Evolutionary conservation across 192 early-diverging fungal genomes (phyloP).

Genomic region (Coemansia sp.): DNA sequence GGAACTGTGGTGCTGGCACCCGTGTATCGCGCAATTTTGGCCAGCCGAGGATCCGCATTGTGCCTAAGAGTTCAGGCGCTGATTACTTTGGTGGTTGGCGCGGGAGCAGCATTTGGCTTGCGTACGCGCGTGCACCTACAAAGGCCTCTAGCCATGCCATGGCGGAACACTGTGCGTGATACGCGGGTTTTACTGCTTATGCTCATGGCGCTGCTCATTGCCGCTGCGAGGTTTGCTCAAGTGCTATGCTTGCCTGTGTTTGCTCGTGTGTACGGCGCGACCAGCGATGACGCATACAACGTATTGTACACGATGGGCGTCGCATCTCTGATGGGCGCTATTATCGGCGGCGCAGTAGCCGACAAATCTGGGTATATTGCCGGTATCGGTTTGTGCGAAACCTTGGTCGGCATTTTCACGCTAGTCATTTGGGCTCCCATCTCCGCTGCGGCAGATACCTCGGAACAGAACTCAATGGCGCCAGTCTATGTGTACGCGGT

Average conservation of each 20-base stretch:
- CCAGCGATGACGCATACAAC: background rate
- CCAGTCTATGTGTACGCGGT: conserved; percentile 33
- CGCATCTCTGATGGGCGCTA: conserved; percentile 7
- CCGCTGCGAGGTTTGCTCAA: conserved; percentile 29
- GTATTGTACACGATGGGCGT: conserved; percentile 34
- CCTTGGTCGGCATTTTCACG: conserved; percentile 26
- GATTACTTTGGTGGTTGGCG: conserved; percentile 23
- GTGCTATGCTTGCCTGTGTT: conserved; percentile 31
- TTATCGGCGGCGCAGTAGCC: conserved; percentile 14
- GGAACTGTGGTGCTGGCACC: conserved; percentile 53
- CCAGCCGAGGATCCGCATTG: conserved; percentile 35
- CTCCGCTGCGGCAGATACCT: background rate
- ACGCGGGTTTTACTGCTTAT: conserved; percentile 21
- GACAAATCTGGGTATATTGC: conserved; percentile 30
- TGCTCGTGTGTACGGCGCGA: conserved; percentile 13
- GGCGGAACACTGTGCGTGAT: conserved; percentile 11
- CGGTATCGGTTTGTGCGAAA: conserved; percentile 32
- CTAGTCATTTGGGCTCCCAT: conserved; percentile 30
- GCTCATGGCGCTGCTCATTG: conserved; percentile 21
- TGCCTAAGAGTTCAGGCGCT: conserved; percentile 33
- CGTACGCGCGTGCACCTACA: conserved; percentile 15
- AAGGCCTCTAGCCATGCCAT: background rate
- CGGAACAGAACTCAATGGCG: background rate
- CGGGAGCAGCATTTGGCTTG: conserved; percentile 11
- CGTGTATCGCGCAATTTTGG: conserved; percentile 35